Evolutionary conservation across 1,284 basidiomycete species (phyloP), one percentile per base, ranked within the genome.

Genomic region (Wolfiporia cocos): DNA sequence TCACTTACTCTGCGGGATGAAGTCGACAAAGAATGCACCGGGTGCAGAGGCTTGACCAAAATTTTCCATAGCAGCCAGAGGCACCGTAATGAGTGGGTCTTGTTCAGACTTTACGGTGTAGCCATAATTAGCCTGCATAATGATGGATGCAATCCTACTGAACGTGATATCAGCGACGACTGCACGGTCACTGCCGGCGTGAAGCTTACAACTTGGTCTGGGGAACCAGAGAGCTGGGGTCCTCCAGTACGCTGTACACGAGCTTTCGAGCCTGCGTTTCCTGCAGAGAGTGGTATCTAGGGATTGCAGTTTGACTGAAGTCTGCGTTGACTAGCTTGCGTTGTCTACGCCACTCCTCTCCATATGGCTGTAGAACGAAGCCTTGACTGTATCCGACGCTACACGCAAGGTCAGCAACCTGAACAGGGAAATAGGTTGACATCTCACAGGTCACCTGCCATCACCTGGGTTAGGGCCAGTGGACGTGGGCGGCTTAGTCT

Each of bases 251-350:
- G 14, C n/a, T 28, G 11, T 24, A 23, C 4, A 37, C 36, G 11
- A 37, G 24, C 12, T 24, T 37, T 11, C 36, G 21, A 23, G 22
- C 36, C 24, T 37, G 14, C 5, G 36, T 28, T 23, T 37, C 36
- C 15, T 37, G 36, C 21, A 37, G 22, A 23, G 4, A 23, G 22
- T 24, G 26, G 23, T 37, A 37, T 10, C 36, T 19, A 4, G 24
- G 36, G 4, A 37, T 19, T 4, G 36, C 19, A 9, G 11, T 17
- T 6, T 19, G 28, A 55, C 53, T 50, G 7, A 58, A 39, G 11
- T 60, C 56, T 2, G 62, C 61, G 40, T 58, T 39, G 2, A 58
- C 46, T 14, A 53, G 49, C 59, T 64, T 62, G 12, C 34, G 34
- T 19, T 35, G 34, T 19, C 20, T 35, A 12, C 18, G 9, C 34